Evolutionary conservation across 75 land plant species (phyloP), one percentile per base, ranked within the genome.

Genomic region (Selaginella tamariscina): DNA sequence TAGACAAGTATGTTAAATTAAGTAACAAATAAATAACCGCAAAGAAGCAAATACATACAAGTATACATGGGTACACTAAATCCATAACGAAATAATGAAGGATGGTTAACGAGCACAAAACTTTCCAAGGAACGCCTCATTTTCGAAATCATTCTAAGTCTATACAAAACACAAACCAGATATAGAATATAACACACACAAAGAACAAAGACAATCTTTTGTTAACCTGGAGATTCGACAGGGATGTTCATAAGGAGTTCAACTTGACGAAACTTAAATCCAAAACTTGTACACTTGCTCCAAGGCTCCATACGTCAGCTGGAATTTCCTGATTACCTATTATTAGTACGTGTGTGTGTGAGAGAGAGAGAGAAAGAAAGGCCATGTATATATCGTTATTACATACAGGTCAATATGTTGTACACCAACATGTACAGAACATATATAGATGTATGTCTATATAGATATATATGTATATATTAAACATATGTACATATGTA

Each of bases 1-100:
- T 39, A 31, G 96, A 91, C 72, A n/a, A n/a, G n/a, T n/a, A 29
- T 1, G 78, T 80, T 22, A 90, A 76, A 1, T 91, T 90, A 83
- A 29, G 60, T 55, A 20, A 65, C 1, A 39, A 44, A 32, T 23
- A 67, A 68, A 32, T 27, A 55, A 55, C 1, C 5, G 5, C 11
- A 39, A 39, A 5, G 5, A 15, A 39, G 15, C 11, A 39, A n/a
- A n/a, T n/a, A n/a, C n/a, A n/a, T n/a, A n/a, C n/a, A n/a, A n/a
- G n/a, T n/a, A n/a, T n/a, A n/a, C n/a, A n/a, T n/a, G 15, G 49
- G 11, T 39, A 15, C 49, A 5, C 49, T 5, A 15, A 5, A 5
- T 5, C 15, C 11, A 39, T 5, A 5, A 5, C 49, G 15, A 39
- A 15, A 39, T 5, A 15, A 5, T 39, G 11, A 39, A 39, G 49